Evolutionary conservation across 2,329 filamentous ascomycete species (phyloP).

Genomic region (Epichloe gansuensis): DNA sequence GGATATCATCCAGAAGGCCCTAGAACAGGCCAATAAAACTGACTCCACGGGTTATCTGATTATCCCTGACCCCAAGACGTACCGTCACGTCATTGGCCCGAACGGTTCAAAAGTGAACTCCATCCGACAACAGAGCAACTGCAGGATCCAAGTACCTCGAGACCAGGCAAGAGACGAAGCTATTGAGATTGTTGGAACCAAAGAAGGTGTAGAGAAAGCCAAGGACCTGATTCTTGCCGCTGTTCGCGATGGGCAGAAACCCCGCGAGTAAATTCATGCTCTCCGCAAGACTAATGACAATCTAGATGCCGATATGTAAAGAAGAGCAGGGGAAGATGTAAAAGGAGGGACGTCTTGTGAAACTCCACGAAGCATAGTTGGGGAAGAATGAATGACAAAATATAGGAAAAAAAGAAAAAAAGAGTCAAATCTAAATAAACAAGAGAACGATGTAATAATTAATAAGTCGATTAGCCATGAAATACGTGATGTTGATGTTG

Average conservation of each 20-base stretch:
- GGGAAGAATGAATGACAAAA: not conserved
- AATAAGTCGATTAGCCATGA: not conserved
- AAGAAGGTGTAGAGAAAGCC: conserved; percentile 73
- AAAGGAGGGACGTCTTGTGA: not conserved
- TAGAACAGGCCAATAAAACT: conserved; percentile 58
- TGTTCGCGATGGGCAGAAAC: conserved; percentile 48
- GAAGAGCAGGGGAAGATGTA: not conserved
- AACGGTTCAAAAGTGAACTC: conserved; percentile 84
- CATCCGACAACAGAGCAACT: conserved; percentile 85
- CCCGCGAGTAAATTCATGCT: conserved; percentile 15
- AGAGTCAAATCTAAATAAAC: not conserved
- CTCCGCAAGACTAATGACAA: not conserved
- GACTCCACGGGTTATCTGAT: conserved; percentile 75
- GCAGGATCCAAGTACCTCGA: conserved; percentile 85
- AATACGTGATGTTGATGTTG: no score
- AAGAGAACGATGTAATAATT: not conserved
- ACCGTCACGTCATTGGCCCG: conserved; percentile 81
- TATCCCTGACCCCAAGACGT: conserved; percentile 77
- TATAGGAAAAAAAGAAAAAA: not conserved
- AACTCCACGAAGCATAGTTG: not conserved
- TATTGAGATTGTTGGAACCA: conserved; percentile 75
- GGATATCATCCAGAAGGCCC: conserved; percentile 57
- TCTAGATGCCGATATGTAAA: not conserved
- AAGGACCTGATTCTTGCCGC: conserved; percentile 81
- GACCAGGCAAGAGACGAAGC: conserved; percentile 66